Base-by-base conservation (phyloP, 805 yeast species). In the Metschnikowia santaceciliae region DNA sequence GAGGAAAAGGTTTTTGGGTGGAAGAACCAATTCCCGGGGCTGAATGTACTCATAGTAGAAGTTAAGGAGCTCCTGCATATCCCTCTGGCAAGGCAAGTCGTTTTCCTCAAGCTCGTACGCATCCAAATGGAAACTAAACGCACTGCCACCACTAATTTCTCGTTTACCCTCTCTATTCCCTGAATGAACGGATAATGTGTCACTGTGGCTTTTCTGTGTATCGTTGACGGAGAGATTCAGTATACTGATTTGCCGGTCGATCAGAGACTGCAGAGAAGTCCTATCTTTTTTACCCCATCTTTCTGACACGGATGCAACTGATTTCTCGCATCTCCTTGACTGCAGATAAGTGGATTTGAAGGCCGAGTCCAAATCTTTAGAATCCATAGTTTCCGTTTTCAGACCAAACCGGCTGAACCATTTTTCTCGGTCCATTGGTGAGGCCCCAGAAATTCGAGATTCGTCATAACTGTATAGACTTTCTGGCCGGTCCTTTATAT, bases 11-110 rank as follows among this genome's bases (percentile, higher is more conserved):
- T 46, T 44, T 39, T 60, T 63, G 14, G 60, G 46, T 2, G 68
- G 60, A 11, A 67, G 53, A 10, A 64, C 17, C 47, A 60, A 61
- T 33, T 61, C 60, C 38, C 47, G 52, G 6, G 66, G 61, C 22
- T 65, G 68, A 15, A 51, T 38, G 46, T 54, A 57, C 14, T 44
- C 53, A 43, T 62, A 67, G 53, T 65, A 67, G 33, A 51, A 54
- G 47, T 65, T 64, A 7, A 67, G 19, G 10, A 61, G 47, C 22
- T 57, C 50, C 36, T 57, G 51, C 38, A 67, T 47, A 1, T 42
- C 48, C 6, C 52, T 46, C 63, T 63, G 60, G 3, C 48, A 38
- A n/a, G 71, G 71, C 36, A 67, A 52, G 4, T 60, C 62, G 52
- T 60, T 61, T 34, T 53, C 50, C 10, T 49, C 48, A 17, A 66